A percentile compares a stretch with the other conserved stretches of the same genome.
Evolutionary conservation across 495 filamentous ascomycete species (phyloP).

Genomic region (Oidiodendron maius): DNA sequence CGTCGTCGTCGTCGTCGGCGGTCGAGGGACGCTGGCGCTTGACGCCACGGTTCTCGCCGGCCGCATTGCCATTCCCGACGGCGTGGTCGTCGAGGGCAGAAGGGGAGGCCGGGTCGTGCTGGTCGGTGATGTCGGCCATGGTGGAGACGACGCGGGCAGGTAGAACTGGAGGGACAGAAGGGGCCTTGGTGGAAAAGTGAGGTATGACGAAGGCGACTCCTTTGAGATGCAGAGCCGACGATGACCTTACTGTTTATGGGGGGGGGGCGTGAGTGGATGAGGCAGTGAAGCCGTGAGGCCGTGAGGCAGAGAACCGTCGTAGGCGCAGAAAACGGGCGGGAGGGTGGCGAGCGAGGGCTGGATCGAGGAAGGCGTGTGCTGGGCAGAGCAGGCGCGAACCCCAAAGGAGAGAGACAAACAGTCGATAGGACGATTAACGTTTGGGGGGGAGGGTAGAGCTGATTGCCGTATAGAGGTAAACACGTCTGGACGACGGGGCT

Average conservation of each 20-base stretch:
- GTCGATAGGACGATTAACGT: conserved; percentile 34
- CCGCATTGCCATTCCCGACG: conserved; percentile 56
- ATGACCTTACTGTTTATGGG: conserved; percentile 26
- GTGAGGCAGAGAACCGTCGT: too few relatives aligned
- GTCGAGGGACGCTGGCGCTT: conserved; percentile 82
- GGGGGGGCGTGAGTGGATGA: conserved; percentile 18
- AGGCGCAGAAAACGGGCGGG: conserved; percentile 21
- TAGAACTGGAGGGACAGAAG: neutral
- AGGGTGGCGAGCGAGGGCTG: conserved; percentile 21
- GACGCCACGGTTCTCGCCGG: conserved; percentile 68
- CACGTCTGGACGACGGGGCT: too few relatives aligned
- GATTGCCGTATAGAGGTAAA: too few relatives aligned
- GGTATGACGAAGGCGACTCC: conserved; percentile 26
- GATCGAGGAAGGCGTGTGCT: conserved; percentile 26
- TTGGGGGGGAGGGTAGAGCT: too few relatives aligned
- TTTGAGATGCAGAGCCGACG: conserved; percentile 26
- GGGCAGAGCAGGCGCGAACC: conserved; percentile 21
- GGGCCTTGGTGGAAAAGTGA: conserved; percentile 8
- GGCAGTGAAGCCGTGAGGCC: conserved; percentile 20
- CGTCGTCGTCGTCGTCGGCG: conserved; percentile 94
- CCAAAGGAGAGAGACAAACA: conserved; percentile 20
- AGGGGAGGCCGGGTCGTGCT: conserved; percentile 53
- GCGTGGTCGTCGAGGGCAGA: conserved; percentile 58
- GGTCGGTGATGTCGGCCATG: conserved; percentile 59
- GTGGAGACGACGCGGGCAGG: conserved; percentile 4